Evolutionary conservation across 495 filamentous ascomycete species (phyloP), one percentile per base, ranked within the genome.

Genomic region (Hypoxylon crocopeplum): DNA sequence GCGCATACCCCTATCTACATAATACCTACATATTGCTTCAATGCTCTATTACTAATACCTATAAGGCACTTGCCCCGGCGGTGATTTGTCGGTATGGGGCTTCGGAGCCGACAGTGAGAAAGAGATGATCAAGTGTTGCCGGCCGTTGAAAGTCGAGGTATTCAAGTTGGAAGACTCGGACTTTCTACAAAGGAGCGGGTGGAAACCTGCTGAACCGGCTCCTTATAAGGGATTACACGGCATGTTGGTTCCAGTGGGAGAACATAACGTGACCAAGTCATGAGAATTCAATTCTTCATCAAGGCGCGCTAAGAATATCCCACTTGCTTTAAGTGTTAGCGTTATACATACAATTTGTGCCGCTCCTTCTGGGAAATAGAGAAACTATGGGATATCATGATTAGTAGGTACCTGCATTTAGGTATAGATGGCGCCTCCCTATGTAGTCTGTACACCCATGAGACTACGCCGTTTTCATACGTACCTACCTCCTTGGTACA

Each of bases 11-110:
- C 7, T 7, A 3, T 34, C 32, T 59, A 20, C 52, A 49, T 33
- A 12, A 17, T 46, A 13, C 22, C 44, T 37, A 4, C 27, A 38
- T 21, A 39, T 62, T 19, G n/a, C 1, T n/a, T 8, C 21, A 15
- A 6, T 27, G 30, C 13, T 10, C 22, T 15, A 40, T 62, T 73
- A 57, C 77, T 64, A 6, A 51, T 41, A 19, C n/a, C 25, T 6
- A n/a, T 25, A 32, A 76, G 73, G 73, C 46, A 77, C 77, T 4
- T 74, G 77, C 49, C 78, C 78, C n/a, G 69, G 78, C 64, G 86
- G 85, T 5, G 90, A 94, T 67, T 74, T 93, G 25, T 88, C 85
- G 1, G 77, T 85, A 24, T 91, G 88, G 87, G 88, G 87, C 1
- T 92, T 89, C 80, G 87, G 84, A 20, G 84, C 81, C 55, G 84